Percentiles rank a stretch among this genome's conserved stretches.
Evolutionary conservation across 305 asterid species (phyloP).

Genomic region (Fraxinus xanthoxyloides): DNA sequence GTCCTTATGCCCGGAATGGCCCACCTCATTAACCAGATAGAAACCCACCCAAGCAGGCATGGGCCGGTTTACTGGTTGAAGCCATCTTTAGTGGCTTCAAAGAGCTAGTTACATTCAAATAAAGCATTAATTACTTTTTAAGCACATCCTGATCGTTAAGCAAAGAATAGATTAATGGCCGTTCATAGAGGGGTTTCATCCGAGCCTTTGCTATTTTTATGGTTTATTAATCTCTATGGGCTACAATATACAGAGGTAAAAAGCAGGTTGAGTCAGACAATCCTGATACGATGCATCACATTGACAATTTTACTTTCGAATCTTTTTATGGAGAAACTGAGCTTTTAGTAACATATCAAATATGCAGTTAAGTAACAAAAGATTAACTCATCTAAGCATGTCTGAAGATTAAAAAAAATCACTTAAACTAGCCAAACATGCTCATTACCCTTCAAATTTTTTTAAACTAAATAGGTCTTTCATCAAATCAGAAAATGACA

Average conservation of each 20-base stretch:
- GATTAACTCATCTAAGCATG: background rate
- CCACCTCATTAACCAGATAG: background rate
- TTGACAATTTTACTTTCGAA: background rate
- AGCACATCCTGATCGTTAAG: background rate
- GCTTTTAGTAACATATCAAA: background rate
- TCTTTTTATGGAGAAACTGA: background rate
- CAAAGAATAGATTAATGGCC: background rate
- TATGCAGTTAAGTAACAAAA: too few species aligned
- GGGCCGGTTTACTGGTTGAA: background rate
- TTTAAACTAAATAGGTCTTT: background rate
- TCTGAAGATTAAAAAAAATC: too few species aligned
- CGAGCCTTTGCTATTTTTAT: too few species aligned
- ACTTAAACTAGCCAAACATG: background rate
- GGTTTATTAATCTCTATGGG: too few species aligned
- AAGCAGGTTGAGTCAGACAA: background rate
- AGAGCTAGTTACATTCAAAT: background rate
- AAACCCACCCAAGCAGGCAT: background rate
- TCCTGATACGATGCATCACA: background rate
- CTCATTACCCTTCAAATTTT: background rate
- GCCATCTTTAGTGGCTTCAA: background rate
- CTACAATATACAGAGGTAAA: background rate
- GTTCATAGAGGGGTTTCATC: background rate
- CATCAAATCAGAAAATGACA: constrained; percentile 21
- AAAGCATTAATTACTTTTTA: background rate
- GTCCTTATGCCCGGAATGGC: background rate